Conservation (phyloP, 2,329 filamentous ascomycete genomes). For the Geosmithia putterillii region DNA sequence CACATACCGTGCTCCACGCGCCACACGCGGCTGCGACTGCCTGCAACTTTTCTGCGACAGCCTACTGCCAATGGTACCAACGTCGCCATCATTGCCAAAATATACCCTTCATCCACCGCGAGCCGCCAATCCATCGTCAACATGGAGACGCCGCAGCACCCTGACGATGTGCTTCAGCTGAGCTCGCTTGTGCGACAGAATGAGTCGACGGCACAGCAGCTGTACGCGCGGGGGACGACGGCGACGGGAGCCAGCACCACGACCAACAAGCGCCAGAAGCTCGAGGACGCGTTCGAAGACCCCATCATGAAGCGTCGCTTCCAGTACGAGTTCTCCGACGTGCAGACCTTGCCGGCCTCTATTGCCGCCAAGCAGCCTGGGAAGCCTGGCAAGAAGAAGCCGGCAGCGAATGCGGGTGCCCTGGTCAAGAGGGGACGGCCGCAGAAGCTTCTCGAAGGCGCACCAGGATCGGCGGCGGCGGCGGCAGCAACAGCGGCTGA, state of each 20-base stretch:
- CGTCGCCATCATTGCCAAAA: not conserved
- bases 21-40: slow-evolving; percentile 16
- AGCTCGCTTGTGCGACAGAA: slow-evolving; percentile 21
- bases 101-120: slow-evolving; percentile 1
- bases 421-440: slow-evolving; percentile 3
- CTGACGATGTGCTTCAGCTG: slow-evolving; percentile 17
- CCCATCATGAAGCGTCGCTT: slow-evolving; percentile 35
- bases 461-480: not conserved
- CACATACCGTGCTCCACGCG: slow-evolving; percentile 7
- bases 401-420: slow-evolving; percentile 1
- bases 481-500: slow-evolving; percentile 5
- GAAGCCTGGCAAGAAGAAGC: slow-evolving; percentile 17
- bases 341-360: slow-evolving; percentile 63
- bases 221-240: slow-evolving; percentile 13
- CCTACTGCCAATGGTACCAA: too few species aligned
- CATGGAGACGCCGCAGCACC: slow-evolving; percentile 21
- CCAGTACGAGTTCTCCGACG: slow-evolving; percentile 63
- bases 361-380: slow-evolving; percentile 69
- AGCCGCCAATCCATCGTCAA: not conserved
- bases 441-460: slow-evolving; percentile 26
- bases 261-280: slow-evolving; percentile 27
- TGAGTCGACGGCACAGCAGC: slow-evolving; percentile 15
- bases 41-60: slow-evolving; percentile 7
- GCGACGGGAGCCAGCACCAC: slow-evolving; percentile 6
- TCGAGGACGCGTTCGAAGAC: slow-evolving; percentile 20